These are phyloP conservation scores for Hippophae rhamnoides DNA, from an alignment of 306 rosid species.

Conservation along the genomic window DNA sequence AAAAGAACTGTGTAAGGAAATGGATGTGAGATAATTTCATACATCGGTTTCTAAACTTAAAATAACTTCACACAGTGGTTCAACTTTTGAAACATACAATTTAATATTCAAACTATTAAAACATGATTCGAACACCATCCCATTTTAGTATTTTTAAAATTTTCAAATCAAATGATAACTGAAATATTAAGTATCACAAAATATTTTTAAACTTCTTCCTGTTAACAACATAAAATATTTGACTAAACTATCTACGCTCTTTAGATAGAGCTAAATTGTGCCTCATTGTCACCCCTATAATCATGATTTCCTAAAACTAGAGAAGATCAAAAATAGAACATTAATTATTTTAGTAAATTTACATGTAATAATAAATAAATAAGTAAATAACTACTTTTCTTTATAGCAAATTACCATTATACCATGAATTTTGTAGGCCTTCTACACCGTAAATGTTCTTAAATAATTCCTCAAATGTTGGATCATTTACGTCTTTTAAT, in stretches of 20 bases:
- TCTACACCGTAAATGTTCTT: slow-evolving; percentile 48
- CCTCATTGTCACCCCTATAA: slow-evolving; percentile 74
- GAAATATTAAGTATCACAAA: too few relatives aligned
- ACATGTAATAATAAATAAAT: background rate
- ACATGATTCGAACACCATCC: too few relatives aligned
- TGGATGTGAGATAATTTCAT: too few relatives aligned
- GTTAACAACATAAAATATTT: slow-evolving; percentile 49
- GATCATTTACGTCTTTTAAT: slow-evolving; percentile 33
- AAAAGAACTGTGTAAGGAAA: too few relatives aligned
- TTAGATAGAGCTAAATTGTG: slow-evolving; percentile 50
- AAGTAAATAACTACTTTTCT: background rate
- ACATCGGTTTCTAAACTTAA: too few relatives aligned
- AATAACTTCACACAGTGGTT: too few relatives aligned
- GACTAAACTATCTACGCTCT: slow-evolving; percentile 64
- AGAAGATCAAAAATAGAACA: background rate
- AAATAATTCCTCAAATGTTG: slow-evolving; percentile 45
- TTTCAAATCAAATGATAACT: too few relatives aligned
- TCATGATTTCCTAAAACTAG: slow-evolving; percentile 84
- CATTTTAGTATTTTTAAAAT: too few relatives aligned
- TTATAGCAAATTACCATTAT: slow-evolving; percentile 29
- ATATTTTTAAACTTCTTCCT: background rate
- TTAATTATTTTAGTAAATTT: background rate
- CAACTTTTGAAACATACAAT: too few relatives aligned
- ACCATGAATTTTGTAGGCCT: slow-evolving; percentile 59
- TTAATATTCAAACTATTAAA: too few relatives aligned